phyloP scores from a whole-genome alignment of 805 yeast genomes.

The Hanseniaspora hatyaiensis region DNA sequence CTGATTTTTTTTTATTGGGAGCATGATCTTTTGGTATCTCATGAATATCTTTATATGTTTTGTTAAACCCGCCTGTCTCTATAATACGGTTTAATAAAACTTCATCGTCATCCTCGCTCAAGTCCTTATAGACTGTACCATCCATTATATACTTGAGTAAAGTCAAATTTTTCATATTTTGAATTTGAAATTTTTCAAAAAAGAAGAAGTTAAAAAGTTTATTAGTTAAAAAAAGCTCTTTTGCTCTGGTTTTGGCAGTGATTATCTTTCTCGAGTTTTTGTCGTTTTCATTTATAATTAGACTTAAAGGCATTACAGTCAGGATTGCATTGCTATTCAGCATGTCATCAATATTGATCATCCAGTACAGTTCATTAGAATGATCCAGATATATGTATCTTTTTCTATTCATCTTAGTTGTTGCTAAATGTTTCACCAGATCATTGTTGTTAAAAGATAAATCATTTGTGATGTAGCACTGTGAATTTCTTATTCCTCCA shows the following conservation, averaged over 20 bases:
- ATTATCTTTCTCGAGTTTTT: not conserved
- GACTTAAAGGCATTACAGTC: slow-evolving; percentile 7
- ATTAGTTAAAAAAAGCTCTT: slow-evolving; percentile 7
- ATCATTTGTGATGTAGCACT: slow-evolving; percentile 14
- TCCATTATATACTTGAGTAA: slow-evolving; percentile 4
- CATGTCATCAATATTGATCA: slow-evolving; percentile 7
- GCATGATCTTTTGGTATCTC: not conserved
- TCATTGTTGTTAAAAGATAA: not conserved
- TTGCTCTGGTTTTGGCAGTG: not conserved
- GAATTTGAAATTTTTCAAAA: slow-evolving; percentile 2
- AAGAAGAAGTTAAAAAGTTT: slow-evolving; percentile 12
- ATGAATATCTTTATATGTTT: slow-evolving; percentile 11
- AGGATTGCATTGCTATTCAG: slow-evolving; percentile 6
- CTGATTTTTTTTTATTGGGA: not conserved
- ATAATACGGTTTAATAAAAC: slow-evolving; percentile 3
- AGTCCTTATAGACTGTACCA: not conserved
- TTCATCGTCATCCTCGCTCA: not conserved
- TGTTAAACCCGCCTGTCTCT: slow-evolving; percentile 9
- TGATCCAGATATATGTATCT: slow-evolving; percentile 12
- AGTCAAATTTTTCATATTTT: not conserved
- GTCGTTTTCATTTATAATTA: slow-evolving; percentile 9
- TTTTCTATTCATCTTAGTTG: not conserved
- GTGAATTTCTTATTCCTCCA: slow-evolving; percentile 15
- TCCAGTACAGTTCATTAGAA: slow-evolving; percentile 3
- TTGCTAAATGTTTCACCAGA: not conserved